These are phyloP conservation scores for Anisodus tanguticus DNA, from an alignment of 257 asterid genomes.

Conservation along the genomic window DNA sequence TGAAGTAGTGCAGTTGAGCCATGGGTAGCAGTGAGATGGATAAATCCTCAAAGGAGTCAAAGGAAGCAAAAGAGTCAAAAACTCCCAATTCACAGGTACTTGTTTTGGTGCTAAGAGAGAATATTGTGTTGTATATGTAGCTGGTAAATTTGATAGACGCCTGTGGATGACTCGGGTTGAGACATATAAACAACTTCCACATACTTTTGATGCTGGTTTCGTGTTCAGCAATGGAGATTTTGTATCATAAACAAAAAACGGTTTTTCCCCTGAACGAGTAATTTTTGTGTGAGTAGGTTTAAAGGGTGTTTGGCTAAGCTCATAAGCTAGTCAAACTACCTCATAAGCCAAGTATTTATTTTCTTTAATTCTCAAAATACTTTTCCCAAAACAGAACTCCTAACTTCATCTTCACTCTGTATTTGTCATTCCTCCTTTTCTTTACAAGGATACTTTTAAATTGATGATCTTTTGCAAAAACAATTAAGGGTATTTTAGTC, in stretches of 20 bases:
- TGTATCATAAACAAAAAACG: neutral
- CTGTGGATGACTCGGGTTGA: neutral
- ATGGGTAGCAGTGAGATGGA: slow-evolving; percentile 88
- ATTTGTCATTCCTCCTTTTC: too few species aligned
- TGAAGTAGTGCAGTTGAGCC: slow-evolving; percentile 42
- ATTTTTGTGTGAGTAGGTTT: slow-evolving; percentile 21
- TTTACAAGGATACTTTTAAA: too few species aligned
- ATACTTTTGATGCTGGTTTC: neutral
- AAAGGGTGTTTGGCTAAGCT: too few species aligned
- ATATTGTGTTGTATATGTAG: neutral
- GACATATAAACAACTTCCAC: slow-evolving; percentile 7
- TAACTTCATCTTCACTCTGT: too few species aligned
- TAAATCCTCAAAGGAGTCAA: slow-evolving; percentile 60
- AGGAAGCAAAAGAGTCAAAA: slow-evolving; percentile 73
- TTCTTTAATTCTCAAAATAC: too few species aligned
- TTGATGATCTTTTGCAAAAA: too few species aligned
- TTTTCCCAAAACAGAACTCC: too few species aligned
- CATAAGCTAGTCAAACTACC: too few species aligned
- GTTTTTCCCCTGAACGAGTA: neutral
- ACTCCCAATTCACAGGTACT: slow-evolving; percentile 72
- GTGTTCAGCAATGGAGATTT: neutral
- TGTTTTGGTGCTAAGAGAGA: slow-evolving; percentile 15
- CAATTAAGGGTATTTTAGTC: too few species aligned
- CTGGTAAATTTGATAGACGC: neutral
- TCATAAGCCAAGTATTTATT: too few species aligned